phyloP scores from a whole-genome alignment of 2,329 filamentous ascomycete genomes.

The Rhinocladiella mackenziei region DNA sequence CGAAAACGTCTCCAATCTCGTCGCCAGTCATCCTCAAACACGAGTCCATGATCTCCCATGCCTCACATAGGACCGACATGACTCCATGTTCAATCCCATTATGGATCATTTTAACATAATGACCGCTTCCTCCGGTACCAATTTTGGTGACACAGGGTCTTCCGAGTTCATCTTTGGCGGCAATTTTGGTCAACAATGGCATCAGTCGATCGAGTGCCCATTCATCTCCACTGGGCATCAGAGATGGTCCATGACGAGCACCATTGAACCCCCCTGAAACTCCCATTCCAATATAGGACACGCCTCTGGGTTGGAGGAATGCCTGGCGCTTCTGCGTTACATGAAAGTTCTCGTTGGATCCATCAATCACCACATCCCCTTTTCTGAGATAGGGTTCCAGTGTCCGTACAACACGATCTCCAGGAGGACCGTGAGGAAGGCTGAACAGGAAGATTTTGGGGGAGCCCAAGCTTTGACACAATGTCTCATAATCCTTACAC shows the following conservation, averaged over 20 bases:
- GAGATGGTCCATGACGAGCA: constrained; percentile 61
- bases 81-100: constrained; percentile 72
- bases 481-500: constrained; percentile 46
- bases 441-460: constrained; percentile 53
- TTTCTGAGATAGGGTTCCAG: constrained; percentile 44
- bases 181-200: constrained; percentile 58
- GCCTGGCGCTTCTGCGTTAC: constrained; percentile 61
- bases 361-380: constrained; percentile 66
- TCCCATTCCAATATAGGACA: constrained; percentile 65
- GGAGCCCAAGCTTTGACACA: constrained; percentile 45
- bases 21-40: constrained; percentile 57
- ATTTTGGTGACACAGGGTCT: constrained; percentile 58
- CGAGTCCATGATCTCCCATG: constrained; percentile 60
- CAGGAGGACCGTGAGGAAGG: constrained; percentile 46
- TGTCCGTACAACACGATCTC: constrained; percentile 39
- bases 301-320: constrained; percentile 53
- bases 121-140: constrained; percentile 61
- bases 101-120: constrained; percentile 74
- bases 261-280: constrained; percentile 68
- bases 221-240: constrained; percentile 61
- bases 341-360: constrained; percentile 63
- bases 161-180: constrained; percentile 58
- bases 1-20: constrained; percentile 58
- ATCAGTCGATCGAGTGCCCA: constrained; percentile 56
- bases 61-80: constrained; percentile 61